A percentile compares a stretch with the other conserved stretches of the same genome.
These are phyloP conservation scores for Irpex rosettiformis DNA, from an alignment of 1,284 basidiomycete genomes.

Conservation along the genomic window DNA sequence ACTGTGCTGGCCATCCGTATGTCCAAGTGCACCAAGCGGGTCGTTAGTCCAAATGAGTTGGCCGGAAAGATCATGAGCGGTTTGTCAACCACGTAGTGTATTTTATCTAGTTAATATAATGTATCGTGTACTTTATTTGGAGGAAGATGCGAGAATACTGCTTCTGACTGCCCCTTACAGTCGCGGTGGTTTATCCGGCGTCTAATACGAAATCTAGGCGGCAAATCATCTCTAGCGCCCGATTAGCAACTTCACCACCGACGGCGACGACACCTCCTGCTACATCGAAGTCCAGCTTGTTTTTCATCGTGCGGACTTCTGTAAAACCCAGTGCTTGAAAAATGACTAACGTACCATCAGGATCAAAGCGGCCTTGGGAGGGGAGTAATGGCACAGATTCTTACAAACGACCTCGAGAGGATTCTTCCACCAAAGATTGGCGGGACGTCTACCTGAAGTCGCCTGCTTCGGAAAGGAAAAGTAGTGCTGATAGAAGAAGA, in stretches of 20 bases:
- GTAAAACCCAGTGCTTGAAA: slow-evolving; percentile 61
- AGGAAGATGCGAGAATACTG: too few species aligned
- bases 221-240: background rate
- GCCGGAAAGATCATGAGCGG: slow-evolving; percentile 18
- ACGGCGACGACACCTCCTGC: slow-evolving; percentile 20
- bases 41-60: slow-evolving; percentile 45
- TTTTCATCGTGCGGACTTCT: slow-evolving; percentile 77
- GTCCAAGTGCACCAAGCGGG: slow-evolving; percentile 46
- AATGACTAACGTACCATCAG: slow-evolving; percentile 82
- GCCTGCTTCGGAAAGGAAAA: slow-evolving; percentile 33
- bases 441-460: slow-evolving; percentile 65
- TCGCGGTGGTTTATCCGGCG: too few species aligned
- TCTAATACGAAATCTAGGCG: background rate
- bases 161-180: too few species aligned
- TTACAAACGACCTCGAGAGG: slow-evolving; percentile 55
- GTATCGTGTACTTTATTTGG: too few species aligned
- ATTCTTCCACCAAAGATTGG: slow-evolving; percentile 59
- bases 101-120: too few species aligned
- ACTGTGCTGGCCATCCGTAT: slow-evolving; percentile 53
- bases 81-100: too few species aligned
- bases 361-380: slow-evolving; percentile 75
- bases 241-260: background rate
- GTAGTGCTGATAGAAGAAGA: slow-evolving; percentile 28
- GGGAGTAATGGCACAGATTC: slow-evolving; percentile 42
- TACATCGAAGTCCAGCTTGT: background rate